Evolutionary conservation across 164 flowering plant genomes (phyloP).

Genomic region (Tetracentron sinense): DNA sequence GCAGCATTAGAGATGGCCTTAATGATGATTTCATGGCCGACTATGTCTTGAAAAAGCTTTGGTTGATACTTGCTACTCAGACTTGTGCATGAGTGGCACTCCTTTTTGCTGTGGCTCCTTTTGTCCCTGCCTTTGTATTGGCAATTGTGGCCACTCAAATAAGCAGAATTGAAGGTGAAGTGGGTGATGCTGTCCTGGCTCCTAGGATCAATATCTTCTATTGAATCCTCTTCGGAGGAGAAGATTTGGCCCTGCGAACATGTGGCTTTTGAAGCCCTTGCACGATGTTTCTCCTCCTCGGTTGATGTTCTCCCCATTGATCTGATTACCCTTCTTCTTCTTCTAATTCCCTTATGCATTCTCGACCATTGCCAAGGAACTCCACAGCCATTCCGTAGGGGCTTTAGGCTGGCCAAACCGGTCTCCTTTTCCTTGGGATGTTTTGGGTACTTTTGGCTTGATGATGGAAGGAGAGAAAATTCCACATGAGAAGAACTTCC

Average conservation of each 20-base stretch:
- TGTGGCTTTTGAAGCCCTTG: constrained; percentile 9
- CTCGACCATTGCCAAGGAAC: constrained; percentile 20
- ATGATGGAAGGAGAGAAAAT: background rate
- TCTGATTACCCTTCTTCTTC: constrained; percentile 12
- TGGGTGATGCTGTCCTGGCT: constrained; percentile 5
- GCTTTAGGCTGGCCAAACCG: constrained; percentile 10
- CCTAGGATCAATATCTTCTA: background rate
- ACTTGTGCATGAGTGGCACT: constrained; percentile 12
- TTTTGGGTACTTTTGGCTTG: background rate
- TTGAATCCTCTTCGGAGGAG: constrained; percentile 10
- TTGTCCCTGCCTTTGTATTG: constrained; percentile 5
- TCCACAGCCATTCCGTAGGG: background rate
- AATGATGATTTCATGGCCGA: constrained; percentile 27
- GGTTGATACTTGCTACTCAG: constrained; percentile 27
- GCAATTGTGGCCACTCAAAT: background rate
- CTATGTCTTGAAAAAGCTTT: constrained; percentile 28
- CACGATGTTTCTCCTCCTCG: background rate
- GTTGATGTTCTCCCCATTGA: constrained; percentile 5
- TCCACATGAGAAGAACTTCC: background rate
- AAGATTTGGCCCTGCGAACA: background rate
- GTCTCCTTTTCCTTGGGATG: constrained; percentile 3
- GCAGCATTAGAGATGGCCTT: constrained; percentile 29
- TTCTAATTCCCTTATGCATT: constrained; percentile 14
- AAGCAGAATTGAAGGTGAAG: constrained; percentile 12
- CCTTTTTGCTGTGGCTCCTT: background rate